phyloP scores from a whole-genome alignment of 2,329 filamentous ascomycete genomes.

The Drechslerella coelobrocha region DNA sequence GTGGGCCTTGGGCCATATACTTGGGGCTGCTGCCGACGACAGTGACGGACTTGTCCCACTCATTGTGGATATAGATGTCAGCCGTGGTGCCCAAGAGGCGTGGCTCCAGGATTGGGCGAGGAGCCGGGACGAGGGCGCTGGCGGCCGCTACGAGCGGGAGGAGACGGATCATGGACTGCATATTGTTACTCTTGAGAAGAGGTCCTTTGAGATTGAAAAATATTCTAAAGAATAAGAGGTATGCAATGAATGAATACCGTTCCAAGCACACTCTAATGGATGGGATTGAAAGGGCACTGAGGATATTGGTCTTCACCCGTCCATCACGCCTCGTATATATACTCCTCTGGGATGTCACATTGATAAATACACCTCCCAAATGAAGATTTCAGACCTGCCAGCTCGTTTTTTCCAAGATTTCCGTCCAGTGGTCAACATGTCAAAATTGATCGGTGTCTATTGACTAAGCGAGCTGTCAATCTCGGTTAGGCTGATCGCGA shows the following conservation, averaged over 20 bases:
- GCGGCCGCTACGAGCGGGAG: constrained; percentile 37
- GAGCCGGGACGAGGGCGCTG: constrained; percentile 40
- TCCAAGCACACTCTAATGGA: too few species aligned
- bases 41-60: constrained; percentile 20
- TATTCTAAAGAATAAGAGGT: neutral
- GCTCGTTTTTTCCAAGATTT: neutral
- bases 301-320: neutral
- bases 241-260: neutral
- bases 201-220: neutral
- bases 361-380: neutral
- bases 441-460: neutral
- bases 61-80: constrained; percentile 32
- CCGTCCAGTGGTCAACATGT: too few species aligned
- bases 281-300: neutral
- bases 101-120: constrained; percentile 16
- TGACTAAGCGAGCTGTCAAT: constrained; percentile 20
- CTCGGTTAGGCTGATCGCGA: constrained; percentile 26
- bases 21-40: constrained; percentile 19
- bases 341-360: neutral
- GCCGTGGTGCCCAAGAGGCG: constrained; percentile 40
- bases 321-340: neutral
- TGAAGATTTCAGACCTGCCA: neutral
- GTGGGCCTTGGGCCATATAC: constrained; percentile 24
- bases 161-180: constrained; percentile 36
- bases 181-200: constrained; percentile 9